phyloP scores from a whole-genome alignment of 177 flowering plant genomes.

The Vitis hybrid region DNA sequence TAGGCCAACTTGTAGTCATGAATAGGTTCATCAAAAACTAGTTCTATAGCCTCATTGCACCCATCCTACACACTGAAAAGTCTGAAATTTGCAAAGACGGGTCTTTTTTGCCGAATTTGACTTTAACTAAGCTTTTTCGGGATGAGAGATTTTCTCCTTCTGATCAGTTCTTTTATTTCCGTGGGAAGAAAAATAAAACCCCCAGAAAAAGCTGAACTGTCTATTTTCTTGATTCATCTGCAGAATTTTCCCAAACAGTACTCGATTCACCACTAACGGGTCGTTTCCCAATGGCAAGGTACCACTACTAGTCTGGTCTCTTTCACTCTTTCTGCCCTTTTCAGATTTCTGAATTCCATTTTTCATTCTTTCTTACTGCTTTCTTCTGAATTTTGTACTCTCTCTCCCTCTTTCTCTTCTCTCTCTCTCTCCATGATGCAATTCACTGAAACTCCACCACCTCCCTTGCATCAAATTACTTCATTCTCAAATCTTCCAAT shows the following conservation, averaged over 20 bases:
- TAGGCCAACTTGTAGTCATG: constrained; percentile 34
- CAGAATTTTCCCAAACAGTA: constrained; percentile 32
- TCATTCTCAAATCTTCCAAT: constrained; percentile 30
- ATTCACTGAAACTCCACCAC: constrained; percentile 54
- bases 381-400: constrained; percentile 3
- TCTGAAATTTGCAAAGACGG: constrained; percentile 15
- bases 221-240: constrained; percentile 35
- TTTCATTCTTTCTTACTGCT: not conserved
- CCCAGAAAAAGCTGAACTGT: constrained; percentile 52
- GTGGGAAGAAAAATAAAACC: constrained; percentile 24
- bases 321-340: constrained; percentile 37
- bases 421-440: constrained; percentile 49
- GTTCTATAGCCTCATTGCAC: constrained; percentile 9
- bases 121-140: constrained; percentile 32
- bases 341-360: constrained; percentile 10
- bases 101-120: constrained; percentile 30
- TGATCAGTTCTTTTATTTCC: constrained; percentile 37
- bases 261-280: constrained; percentile 18
- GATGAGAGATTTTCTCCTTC: constrained; percentile 27
- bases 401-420: constrained; percentile 15
- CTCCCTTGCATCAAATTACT: constrained; percentile 32
- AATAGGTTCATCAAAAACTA: constrained; percentile 21
- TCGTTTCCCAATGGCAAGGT: constrained; percentile 53
- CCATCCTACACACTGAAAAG: constrained; percentile 21
- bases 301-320: constrained; percentile 56